Evolutionary conservation across 1,139 yeast genomes (phyloP), one percentile per base, ranked within the genome.

Genomic region (Magnusiomyces suaveolens): DNA sequence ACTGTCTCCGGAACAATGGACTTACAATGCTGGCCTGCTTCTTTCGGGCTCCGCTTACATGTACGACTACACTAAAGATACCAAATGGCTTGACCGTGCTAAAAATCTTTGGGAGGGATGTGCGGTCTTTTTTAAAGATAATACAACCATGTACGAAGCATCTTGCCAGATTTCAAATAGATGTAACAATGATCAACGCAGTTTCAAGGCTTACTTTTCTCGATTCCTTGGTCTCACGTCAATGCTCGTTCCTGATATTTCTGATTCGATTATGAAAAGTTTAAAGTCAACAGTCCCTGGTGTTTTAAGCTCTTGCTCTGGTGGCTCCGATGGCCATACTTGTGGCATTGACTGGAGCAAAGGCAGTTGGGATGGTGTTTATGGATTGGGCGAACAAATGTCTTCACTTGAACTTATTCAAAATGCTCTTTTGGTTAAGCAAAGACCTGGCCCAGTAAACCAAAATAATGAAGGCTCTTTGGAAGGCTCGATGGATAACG

Each of bases 331-430:
- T 72, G 88, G 89, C 14, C 87, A 85, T 64, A 89, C 97, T 0
- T 90, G 97, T 74, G 97, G 97, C 47, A 68, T 81, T 57, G 78
- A 84, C 66, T 90, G 97, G 97, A 72, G 79, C 48, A 64, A 71
- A 29, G 74, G 70, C 50, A 79, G 79, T 18, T 90, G 89, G 84
- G 97, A 90, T 69, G 84, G 82, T 1, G 68, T 63, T 50, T 89
- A 79, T 63, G 97, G 97, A 16, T 75, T 90, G 44, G 97, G 97
- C 60, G 97, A 90, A 70, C 96, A 90, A 69, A 87, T 90, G 86
- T 70, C 82, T 50, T 95, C 97, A 0, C 73, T 89, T 56, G 97
- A 89, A 67, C 80, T 80, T 4, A 78, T 89, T 66, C 86, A 83
- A 61, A 83, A 48, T 48, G 51, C 51, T 4, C 32, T 48, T 24